Evolutionary conservation across 2,329 filamentous ascomycete genomes (phyloP), one percentile per base, ranked within the genome.

Genomic region (Fusarium tjaetaba): DNA sequence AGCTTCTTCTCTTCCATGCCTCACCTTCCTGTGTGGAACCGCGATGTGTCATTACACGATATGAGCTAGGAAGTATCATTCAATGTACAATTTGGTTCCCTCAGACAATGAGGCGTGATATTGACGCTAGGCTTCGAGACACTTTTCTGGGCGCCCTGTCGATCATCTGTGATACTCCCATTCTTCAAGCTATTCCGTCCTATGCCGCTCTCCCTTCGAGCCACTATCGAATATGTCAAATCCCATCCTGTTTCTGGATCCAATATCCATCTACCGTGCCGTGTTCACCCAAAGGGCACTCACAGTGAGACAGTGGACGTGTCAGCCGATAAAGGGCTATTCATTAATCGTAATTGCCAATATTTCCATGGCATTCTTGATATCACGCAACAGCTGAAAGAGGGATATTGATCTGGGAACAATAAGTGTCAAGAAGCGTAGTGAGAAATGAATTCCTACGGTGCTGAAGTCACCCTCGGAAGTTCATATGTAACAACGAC

Each of bases 21-120:
- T 14, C 2, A 9, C 15, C 16, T 26, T 3, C 5, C 1, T 26
- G 16, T 18, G 15, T 26, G n/a, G 4, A 24, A 11, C 16, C 5
- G 15, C 0, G 15, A 2, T 18, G 4, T 0, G n/a, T 18, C 5
- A 3, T 43, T 18, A 18, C n/a, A 43, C 4, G 0, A 39, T 11
- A 11, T 2, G 6, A n/a, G 36, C 14, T 13, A 2, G 7, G 36
- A 4, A 7, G 3, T 11, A 20, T 15, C 7, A 16, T 6, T 2
- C 5, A n/a, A 28, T 11, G 13, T n/a, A 16, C 9, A 8, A 2
- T 2, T 22, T 28, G 11, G 6, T 11, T 39, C 24, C 7, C 13
- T 18, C 16, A n/a, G 11, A 22, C 7, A 39, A 30, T 30, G 14
- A 16, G 26, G 26, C 26, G 6, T n/a, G 7, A 55, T 16, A 14